These are phyloP conservation scores for Phanerochaete carnosa DNA, from an alignment of 768 basidiomycete species.

Conservation along the genomic window DNA sequence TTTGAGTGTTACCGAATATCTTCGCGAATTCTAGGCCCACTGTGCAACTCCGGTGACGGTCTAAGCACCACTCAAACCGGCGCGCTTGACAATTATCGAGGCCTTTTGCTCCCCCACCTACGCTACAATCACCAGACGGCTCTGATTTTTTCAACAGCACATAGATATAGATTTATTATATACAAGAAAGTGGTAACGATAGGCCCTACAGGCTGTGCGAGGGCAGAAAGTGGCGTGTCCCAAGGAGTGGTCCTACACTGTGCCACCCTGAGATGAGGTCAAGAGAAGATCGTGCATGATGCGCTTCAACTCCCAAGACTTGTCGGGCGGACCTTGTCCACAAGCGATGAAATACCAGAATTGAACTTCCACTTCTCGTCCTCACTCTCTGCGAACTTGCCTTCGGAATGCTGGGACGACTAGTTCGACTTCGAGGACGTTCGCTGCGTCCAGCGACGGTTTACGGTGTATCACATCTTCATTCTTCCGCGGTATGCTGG, in stretches of 20 bases:
- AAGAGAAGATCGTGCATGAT: not conserved
- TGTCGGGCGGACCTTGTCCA: constrained; percentile 14
- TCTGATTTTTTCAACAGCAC: too few relatives aligned
- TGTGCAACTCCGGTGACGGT: too few relatives aligned
- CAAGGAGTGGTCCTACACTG: not conserved
- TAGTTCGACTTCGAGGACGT: constrained; percentile 10
- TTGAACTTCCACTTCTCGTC: not conserved
- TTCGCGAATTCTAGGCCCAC: too few relatives aligned
- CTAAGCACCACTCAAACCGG: too few relatives aligned
- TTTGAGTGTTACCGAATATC: too few relatives aligned
- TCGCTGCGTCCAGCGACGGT: not conserved
- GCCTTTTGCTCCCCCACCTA: too few relatives aligned
- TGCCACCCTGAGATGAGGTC: not conserved
- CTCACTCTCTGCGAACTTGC: not conserved
- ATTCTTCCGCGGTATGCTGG: constrained; percentile 29
- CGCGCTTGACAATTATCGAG: too few relatives aligned
- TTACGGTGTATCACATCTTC: constrained; percentile 25
- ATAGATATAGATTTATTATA: too few relatives aligned
- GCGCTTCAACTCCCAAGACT: not conserved
- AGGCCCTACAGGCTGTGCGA: too few relatives aligned
- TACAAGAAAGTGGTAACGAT: too few relatives aligned
- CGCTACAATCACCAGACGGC: too few relatives aligned
- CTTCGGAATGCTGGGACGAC: constrained; percentile 3
- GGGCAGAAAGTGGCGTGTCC: too few relatives aligned
- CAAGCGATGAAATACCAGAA: not conserved